A percentile compares a stretch with the other conserved stretches of the same genome.
Conservation (phyloP, 1,284 basidiomycete species). For the Sporisorium reilianum region DNA sequence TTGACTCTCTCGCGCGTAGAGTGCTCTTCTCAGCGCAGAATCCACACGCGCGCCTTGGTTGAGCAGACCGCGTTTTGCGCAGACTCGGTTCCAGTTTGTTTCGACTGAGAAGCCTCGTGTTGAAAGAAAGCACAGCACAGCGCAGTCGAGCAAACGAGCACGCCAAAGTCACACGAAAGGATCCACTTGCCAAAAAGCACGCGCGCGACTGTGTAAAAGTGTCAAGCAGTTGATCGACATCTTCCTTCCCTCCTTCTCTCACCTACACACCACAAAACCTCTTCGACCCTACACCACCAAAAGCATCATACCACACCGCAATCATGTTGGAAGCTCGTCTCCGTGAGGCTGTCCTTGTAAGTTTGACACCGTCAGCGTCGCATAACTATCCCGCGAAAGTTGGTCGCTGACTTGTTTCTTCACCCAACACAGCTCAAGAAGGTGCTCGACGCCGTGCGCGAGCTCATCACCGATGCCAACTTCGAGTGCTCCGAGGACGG, state of each 20-base stretch:
- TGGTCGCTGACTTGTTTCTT: neutral
- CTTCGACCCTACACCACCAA: neutral
- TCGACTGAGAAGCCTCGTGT: neutral
- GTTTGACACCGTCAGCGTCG: constrained; percentile 7
- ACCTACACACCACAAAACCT: constrained; percentile 2
- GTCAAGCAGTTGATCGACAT: constrained; percentile 4
- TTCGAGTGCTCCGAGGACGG: constrained; percentile 96
- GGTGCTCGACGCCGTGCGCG: constrained; percentile 82
- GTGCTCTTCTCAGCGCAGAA: constrained; percentile 3
- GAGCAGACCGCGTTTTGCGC: constrained; percentile 7
- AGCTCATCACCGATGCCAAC: constrained; percentile 97
- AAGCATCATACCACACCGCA: neutral
- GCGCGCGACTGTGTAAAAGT: neutral
- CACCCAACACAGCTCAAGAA: constrained; percentile 57
- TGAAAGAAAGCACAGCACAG: constrained; percentile 1
- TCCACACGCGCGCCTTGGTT: constrained; percentile 1
- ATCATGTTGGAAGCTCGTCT: constrained; percentile 65
- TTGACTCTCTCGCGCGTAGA: constrained; percentile 9
- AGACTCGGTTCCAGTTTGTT: neutral
- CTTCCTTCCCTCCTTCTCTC: neutral
- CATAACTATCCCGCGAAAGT: neutral
- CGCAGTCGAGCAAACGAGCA: neutral
- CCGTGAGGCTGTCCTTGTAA: constrained; percentile 56
- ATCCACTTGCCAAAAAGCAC: neutral
- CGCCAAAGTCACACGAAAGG: neutral